Base-by-base conservation (phyloP, 2,329 filamentous ascomycete species). In the Alternaria metachromatica region DNA sequence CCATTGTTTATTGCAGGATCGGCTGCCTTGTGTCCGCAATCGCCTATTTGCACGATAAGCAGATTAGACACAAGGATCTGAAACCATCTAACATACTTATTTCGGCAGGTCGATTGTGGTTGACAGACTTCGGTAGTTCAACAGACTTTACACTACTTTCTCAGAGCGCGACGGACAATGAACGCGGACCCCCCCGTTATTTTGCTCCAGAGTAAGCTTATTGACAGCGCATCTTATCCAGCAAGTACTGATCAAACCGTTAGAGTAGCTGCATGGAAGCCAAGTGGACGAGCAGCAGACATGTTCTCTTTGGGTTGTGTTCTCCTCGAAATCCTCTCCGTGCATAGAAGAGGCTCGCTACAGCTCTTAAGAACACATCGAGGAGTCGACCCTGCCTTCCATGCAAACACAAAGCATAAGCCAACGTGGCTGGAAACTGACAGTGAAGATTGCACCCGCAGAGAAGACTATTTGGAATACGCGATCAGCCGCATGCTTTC, bases 301-400 rank as follows among this genome's bases (percentile, higher is more conserved):
- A 83, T 93, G 28, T 94, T 91, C 79, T 91, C 89, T 3, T 83
- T 93, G 2, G 91, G 88, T 12, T 91, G 90, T 75, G 84, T 93
- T 57, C 89, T 91, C 64, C 83, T 93, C 8, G 91, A 94, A 67
- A 84, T 93, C 43, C 73, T 93, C 21, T 88, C 88, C 20, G 88
- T 91, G 8, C 55, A 64, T 10, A 7, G 37, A 9, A 50, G 51
- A n/a, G 58, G 61, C 72, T 81, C 90, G 44, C 80, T 92, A 63
- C 90, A 91, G 73, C 87, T 89, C 64, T 86, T 88, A 58, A 84
- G 87, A 3, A 84, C 86, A 88, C 44, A 62, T 30, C 55, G 63
- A 26, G 59, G 55, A 2, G 82, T 85, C 13, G 90, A 93, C 78
- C 85, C 89, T 0, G 91, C 89, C 1, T 93, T 92, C 76, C 90